Conservation (phyloP, 371 early-diverging fungal genomes). For the Antonospora locustae region DNA sequence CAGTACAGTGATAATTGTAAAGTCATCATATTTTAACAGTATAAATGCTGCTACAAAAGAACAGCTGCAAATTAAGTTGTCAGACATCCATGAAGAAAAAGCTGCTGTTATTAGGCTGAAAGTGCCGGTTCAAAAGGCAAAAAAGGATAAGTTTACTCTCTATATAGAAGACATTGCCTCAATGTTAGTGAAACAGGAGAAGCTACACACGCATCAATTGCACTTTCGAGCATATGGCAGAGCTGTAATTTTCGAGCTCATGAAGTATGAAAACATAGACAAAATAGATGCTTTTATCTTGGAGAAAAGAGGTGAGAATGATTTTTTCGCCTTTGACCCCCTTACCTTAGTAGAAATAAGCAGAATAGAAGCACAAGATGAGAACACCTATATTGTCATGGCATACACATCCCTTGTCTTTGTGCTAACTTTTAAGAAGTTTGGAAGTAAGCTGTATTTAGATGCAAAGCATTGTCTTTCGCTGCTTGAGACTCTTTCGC, state of each 20-base stretch:
- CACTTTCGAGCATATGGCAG: neutral
- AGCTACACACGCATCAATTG: neutral
- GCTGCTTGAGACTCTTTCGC: constrained; percentile 15
- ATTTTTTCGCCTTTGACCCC: constrained; percentile 5
- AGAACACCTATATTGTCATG: neutral
- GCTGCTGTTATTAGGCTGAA: neutral
- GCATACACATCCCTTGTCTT: constrained; percentile 14
- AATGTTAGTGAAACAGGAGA: neutral
- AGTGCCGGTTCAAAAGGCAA: neutral
- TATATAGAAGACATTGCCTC: neutral
- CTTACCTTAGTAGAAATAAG: neutral
- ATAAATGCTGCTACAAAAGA: neutral
- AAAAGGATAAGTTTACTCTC: neutral
- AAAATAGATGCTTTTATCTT: neutral
- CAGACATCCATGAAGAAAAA: neutral
- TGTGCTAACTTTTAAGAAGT: constrained; percentile 14
- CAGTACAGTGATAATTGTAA: neutral
- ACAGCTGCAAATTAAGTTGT: neutral
- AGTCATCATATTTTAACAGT: neutral
- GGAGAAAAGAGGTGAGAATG: neutral
- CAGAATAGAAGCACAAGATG: neutral
- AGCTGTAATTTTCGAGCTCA: neutral
- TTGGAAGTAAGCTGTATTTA: constrained; percentile 11
- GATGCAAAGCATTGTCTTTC: constrained; percentile 11
- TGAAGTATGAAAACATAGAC: neutral